Conservation (phyloP, 768 basidiomycete species). For the Podaxis sp. region DNA sequence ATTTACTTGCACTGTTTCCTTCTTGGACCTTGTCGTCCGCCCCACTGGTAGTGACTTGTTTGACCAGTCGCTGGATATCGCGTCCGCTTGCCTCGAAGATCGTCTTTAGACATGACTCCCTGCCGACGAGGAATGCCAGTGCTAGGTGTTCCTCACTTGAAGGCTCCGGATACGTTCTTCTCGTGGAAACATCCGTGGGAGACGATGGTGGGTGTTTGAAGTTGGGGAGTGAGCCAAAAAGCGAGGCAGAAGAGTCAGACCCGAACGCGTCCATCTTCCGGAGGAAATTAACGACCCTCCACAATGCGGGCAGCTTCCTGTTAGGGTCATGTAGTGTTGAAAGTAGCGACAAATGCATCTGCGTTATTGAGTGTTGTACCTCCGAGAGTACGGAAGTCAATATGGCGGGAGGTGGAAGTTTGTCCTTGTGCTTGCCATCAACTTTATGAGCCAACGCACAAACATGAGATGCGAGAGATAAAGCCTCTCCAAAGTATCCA, state of each 20-base stretch:
- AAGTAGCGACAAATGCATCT: slow-evolving; percentile 78
- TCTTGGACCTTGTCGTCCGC: not conserved
- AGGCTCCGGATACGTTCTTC: slow-evolving; percentile 17
- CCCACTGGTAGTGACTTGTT: slow-evolving; percentile 11
- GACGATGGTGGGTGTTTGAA: slow-evolving; percentile 18
- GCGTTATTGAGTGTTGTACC: slow-evolving; percentile 60
- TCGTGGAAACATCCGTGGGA: slow-evolving; percentile 20
- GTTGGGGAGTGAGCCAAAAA: not conserved
- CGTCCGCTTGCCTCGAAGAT: slow-evolving; percentile 51
- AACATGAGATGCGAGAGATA: slow-evolving; percentile 78
- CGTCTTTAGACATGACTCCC: slow-evolving; percentile 53
- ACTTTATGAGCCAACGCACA: slow-evolving; percentile 33
- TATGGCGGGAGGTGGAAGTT: slow-evolving; percentile 37
- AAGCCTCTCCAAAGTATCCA: slow-evolving; percentile 88
- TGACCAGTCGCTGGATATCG: slow-evolving; percentile 36
- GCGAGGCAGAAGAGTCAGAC: slow-evolving; percentile 6
- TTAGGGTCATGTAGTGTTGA: slow-evolving; percentile 76
- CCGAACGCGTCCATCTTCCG: slow-evolving; percentile 73
- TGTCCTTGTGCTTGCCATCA: slow-evolving; percentile 20
- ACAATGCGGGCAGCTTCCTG: slow-evolving; percentile 79
- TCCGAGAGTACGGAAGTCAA: slow-evolving; percentile 61
- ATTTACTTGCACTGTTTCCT: not conserved
- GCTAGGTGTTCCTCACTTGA: slow-evolving; percentile 75
- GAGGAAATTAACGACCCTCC: slow-evolving; percentile 87
- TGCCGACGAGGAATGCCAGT: slow-evolving; percentile 74